Evolutionary conservation across 1,139 yeast species (phyloP), one percentile per base, ranked within the genome.

Genomic region (Zygoascus meyerae): DNA sequence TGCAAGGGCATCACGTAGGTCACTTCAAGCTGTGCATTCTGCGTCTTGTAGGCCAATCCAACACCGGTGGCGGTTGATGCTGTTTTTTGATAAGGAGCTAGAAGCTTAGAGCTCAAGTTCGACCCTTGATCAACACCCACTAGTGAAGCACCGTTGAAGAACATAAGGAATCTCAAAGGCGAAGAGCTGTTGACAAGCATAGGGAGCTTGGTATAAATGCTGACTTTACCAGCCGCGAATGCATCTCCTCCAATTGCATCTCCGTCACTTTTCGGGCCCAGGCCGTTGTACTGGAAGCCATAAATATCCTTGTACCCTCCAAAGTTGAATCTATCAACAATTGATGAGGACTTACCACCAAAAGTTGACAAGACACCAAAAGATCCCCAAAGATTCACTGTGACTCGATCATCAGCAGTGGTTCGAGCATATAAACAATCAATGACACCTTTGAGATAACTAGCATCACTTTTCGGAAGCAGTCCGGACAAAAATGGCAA

Each of bases 21-120:
- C 55, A 92, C 75, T 66, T 92, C 98, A 60, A 92, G 85, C 53
- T 97, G 74, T 0, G 97, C 97, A 65, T 80, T 78, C 1, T 95
- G 95, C 61, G 89, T 95, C 53, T 82, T 81, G 62, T 83, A 87
- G 15, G 86, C 73, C 3, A 92, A 55, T 1, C 98, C 98, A 48
- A 81, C 36, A 14, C 66, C 66, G n/a, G 57, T 57, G 9, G 62
- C 60, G 4, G 61, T 53, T 5, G 63, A 58, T 9, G 42, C 26
- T 35, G 50, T 41, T 32, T 44, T 36, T 36, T 21, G 37, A 10
- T 31, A 31, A 7, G 39, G 29, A n/a, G 34, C 29, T 35, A 16
- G 28, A 39, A 33, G 26, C 15, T 33, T 15, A 10, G 17, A 29
- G n/a, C 38, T 26, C 4, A 35, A 11, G 10, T 18, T 30, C 2